Evolutionary conservation across 2,329 filamentous ascomycete genomes (phyloP), one percentile per base, ranked within the genome.

Genomic region (Arthrobotrys musiformis): DNA sequence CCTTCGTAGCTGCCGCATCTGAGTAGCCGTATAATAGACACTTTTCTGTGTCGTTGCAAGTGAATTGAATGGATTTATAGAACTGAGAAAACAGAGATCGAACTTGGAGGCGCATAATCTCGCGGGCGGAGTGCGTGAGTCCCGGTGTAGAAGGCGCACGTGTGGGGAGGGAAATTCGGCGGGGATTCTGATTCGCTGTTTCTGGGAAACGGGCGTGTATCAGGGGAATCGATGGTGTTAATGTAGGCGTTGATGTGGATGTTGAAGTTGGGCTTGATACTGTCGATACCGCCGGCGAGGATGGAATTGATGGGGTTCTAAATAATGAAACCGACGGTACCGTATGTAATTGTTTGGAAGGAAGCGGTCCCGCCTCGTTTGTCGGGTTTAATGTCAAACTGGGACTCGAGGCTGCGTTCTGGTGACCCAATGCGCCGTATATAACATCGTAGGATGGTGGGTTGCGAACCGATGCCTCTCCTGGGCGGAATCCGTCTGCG

Each of bases 31-130:
- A 76, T n/a, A 76, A 15, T 19, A 76, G 60, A 30, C 72, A 76
- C 24, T 76, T 76, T 37, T 76, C 72, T n/a, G 72, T 76, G 30
- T 76, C 72, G 11, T 60, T 70, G 37, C 72, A 76, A 17, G 54
- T 70, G 52, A 76, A 76, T 17, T 70, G 64, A 11, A 70, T 42
- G n/a, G 72, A 52, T 61, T 76, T 76, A 56, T 64, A 76, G 42
- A 76, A 66, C 64, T 76, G 72, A 15, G 64, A 46, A 26, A 76
- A 76, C 28, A 35, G 60, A n/a, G 72, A 66, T 8, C 72, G 58
- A 7, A 60, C 42, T 46, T 70, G 72, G 13, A 76, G 50, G 48
- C 72, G 52, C 13, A 70, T 30, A 30, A 76, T 61, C 42, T 76
- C 72, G 26, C 64, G 56, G 7, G 30, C 42, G 6, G 72, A 64